Evolutionary conservation across 768 basidiomycete genomes (phyloP).

Genomic region (Cyclocybe aegerita): DNA sequence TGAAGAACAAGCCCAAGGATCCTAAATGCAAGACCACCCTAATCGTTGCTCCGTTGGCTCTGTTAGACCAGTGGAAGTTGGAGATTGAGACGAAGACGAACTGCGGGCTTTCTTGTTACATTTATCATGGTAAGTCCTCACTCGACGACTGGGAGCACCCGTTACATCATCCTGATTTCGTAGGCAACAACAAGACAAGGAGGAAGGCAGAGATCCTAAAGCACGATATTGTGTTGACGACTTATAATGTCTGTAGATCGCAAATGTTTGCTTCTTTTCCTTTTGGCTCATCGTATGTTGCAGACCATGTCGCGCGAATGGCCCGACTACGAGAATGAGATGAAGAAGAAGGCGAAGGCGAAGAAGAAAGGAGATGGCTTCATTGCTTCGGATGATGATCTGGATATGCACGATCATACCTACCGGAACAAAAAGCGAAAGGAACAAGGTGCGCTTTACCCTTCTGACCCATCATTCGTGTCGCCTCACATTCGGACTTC

Average conservation of each 20-base stretch:
- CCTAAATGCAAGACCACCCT: conserved; percentile 60
- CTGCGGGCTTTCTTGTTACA: conserved; percentile 44
- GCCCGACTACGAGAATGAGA: conserved; percentile 52
- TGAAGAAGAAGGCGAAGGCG: conserved; percentile 44
- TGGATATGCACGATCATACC: conserved; percentile 18
- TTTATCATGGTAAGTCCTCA: conserved; percentile 56
- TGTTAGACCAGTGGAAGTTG: conserved; percentile 66
- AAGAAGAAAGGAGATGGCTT: conserved; percentile 32
- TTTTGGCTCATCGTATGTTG: not conserved
- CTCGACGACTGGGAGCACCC: not conserved
- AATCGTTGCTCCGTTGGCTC: conserved; percentile 63
- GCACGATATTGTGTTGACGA: conserved; percentile 66
- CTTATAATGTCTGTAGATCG: conserved; percentile 35
- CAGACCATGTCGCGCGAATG: conserved; percentile 61
- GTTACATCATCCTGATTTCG: not conserved
- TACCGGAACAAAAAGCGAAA: conserved; percentile 29
- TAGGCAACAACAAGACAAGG: conserved; percentile 47
- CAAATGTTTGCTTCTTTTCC: not conserved
- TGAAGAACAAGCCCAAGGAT: conserved; percentile 51
- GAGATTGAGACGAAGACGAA: conserved; percentile 62
- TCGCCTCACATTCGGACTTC: not conserved
- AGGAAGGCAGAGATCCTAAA: conserved; percentile 46
- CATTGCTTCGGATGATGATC: conserved; percentile 35
- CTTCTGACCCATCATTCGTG: not conserved
- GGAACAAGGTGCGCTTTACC: conserved; percentile 25